Evolutionary conservation across 164 flowering plant genomes (phyloP).

Genomic region (Macadamia integrifolia): DNA sequence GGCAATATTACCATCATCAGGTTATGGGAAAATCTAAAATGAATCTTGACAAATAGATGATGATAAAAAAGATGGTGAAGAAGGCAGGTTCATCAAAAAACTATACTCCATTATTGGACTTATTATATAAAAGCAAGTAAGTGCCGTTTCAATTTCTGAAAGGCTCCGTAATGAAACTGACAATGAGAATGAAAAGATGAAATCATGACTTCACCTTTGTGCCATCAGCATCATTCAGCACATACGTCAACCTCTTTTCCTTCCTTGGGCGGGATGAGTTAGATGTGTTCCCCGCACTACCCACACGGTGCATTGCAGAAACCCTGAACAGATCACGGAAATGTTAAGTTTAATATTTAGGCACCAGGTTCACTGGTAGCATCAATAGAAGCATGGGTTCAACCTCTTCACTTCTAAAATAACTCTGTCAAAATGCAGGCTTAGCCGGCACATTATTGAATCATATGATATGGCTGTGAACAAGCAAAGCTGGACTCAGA

Average conservation of each 20-base stretch:
- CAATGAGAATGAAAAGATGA: neutral
- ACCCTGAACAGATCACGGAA: conserved; percentile 20
- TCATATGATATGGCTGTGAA: neutral
- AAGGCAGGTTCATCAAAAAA: neutral
- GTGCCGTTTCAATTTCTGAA: neutral
- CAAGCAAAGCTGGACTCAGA: too few relatives aligned
- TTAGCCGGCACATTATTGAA: neutral
- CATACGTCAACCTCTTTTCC: conserved; percentile 91
- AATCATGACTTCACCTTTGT: conserved; percentile 45
- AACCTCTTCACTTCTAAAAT: neutral
- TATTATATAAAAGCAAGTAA: neutral
- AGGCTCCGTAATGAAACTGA: neutral
- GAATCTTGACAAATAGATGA: neutral
- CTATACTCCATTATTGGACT: neutral
- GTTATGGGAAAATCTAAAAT: neutral
- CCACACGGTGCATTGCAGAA: conserved; percentile 91
- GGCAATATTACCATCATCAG: neutral
- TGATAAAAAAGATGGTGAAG: neutral
- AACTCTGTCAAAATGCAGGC: neutral
- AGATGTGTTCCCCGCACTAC: conserved; percentile 77
- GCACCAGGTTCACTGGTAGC: neutral
- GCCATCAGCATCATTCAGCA: conserved; percentile 72
- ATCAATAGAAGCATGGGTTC: neutral
- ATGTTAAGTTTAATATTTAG: neutral
- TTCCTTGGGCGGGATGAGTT: conserved; percentile 75